Evolutionary conservation across 257 asterid species (phyloP).

Genomic region (Buddleja alternifolia): DNA sequence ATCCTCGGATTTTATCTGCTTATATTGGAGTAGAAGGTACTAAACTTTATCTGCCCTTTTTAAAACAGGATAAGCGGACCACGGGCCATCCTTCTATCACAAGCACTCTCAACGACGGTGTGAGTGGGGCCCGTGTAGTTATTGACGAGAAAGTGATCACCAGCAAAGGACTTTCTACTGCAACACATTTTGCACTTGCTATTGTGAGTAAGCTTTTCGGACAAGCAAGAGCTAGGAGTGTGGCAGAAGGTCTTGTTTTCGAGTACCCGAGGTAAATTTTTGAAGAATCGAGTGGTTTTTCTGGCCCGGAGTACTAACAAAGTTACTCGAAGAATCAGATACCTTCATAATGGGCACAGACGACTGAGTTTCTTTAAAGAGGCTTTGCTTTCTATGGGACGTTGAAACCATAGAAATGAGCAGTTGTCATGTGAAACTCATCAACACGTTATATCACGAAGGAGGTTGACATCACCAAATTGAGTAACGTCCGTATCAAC

Average conservation of each 20-base stretch:
- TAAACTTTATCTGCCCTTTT: constrained; percentile 7
- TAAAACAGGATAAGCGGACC: constrained; percentile 66
- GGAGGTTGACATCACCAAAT: background rate
- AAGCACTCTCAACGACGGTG: constrained; percentile 42
- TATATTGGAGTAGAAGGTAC: background rate
- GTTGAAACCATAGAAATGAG: background rate
- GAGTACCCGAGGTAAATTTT: constrained; percentile 51
- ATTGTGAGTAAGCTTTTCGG: constrained; percentile 86
- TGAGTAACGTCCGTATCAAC: too few relatives aligned
- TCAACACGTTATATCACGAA: too few relatives aligned
- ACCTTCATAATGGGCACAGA: constrained; percentile 16
- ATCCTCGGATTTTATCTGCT: too few relatives aligned
- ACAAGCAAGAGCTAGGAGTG: constrained; percentile 85
- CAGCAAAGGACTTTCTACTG: constrained; percentile 65
- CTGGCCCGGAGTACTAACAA: background rate
- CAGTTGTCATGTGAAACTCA: background rate
- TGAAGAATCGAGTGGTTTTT: background rate
- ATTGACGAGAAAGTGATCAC: constrained; percentile 84
- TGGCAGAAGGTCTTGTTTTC: constrained; percentile 88
- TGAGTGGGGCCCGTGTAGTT: constrained; percentile 58
- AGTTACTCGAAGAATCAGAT: background rate
- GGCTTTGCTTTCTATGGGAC: background rate
- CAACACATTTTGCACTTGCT: constrained; percentile 71
- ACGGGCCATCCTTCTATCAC: constrained; percentile 60
- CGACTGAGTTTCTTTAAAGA: too few relatives aligned